A percentile compares a stretch with the other conserved stretches of the same genome.
These are phyloP conservation scores for Collybiopsis confluens DNA, from an alignment of 768 basidiomycete species.

Conservation along the genomic window DNA sequence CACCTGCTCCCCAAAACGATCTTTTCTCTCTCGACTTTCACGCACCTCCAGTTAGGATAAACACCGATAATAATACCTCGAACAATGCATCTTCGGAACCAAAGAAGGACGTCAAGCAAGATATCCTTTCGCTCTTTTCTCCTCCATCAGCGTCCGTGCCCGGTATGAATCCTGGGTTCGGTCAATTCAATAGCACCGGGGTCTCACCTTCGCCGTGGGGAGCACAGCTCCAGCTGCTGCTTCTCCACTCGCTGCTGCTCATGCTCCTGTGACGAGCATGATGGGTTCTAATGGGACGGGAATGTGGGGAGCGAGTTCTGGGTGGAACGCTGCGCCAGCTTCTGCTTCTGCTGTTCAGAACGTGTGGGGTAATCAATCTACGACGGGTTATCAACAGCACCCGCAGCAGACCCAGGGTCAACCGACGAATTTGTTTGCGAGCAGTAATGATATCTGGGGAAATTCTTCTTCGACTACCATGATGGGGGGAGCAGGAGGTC, in stretches of 20 bases:
- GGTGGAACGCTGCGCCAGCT: conserved; percentile 46
- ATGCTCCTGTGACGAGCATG: conserved; percentile 42
- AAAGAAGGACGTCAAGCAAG: conserved; percentile 75
- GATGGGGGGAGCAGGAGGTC: conserved; percentile 18
- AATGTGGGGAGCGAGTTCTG: conserved; percentile 64
- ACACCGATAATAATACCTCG: conserved; percentile 20
- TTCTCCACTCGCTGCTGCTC: conserved; percentile 17
- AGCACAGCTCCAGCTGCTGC: conserved; percentile 27
- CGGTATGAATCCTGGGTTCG: conserved; percentile 23
- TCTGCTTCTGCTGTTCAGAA: conserved; percentile 33
- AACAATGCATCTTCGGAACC: conserved; percentile 28
- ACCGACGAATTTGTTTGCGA: conserved; percentile 33
- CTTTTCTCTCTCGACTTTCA: conserved; percentile 88
- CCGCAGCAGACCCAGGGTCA: conserved; percentile 25
- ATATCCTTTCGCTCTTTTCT: conserved; percentile 82
- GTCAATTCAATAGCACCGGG: conserved; percentile 30
- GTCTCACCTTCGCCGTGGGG: conserved; percentile 17
- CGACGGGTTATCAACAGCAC: conserved; percentile 15
- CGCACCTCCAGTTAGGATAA: conserved; percentile 43
- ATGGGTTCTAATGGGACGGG: conserved; percentile 50
- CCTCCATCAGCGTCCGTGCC: conserved; percentile 32
- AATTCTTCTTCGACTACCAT: conserved; percentile 18
- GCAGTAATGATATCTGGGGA: conserved; percentile 63
- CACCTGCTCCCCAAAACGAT: conserved; percentile 48
- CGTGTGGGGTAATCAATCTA: conserved; percentile 32